A percentile compares a stretch with the other conserved stretches of the same genome.
phyloP scores from a whole-genome alignment of 2,329 filamentous ascomycete species.

The Aureobasidium sp. region DNA sequence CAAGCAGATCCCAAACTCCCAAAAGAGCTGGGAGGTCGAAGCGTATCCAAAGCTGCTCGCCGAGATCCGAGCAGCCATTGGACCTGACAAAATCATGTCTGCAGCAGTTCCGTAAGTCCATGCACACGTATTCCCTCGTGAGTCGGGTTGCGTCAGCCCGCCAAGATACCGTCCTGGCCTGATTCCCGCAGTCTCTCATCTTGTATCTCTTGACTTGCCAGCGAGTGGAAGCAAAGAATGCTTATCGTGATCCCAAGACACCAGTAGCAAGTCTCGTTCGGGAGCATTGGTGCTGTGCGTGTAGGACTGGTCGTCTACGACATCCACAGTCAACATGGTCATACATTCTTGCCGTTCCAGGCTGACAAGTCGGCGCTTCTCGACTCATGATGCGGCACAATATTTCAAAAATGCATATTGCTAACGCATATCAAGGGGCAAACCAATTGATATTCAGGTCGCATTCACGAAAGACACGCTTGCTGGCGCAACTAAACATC shows the following conservation, averaged over 20 bases:
- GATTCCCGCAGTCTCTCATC: background rate
- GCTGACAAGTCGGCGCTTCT: background rate
- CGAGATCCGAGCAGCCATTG: slow-evolving; percentile 53
- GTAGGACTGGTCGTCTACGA: background rate
- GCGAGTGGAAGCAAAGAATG: background rate
- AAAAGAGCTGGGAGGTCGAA: slow-evolving; percentile 53
- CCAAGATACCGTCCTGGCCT: background rate
- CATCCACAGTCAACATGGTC: background rate
- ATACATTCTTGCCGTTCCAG: background rate
- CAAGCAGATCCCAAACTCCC: slow-evolving; percentile 52
- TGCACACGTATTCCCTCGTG: background rate
- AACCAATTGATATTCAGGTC: slow-evolving; percentile 55
- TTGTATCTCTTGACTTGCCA: background rate
- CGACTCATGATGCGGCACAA: background rate
- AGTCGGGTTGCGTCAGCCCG: background rate
- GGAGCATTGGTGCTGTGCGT: background rate
- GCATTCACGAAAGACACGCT: slow-evolving; percentile 54
- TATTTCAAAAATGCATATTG: background rate
- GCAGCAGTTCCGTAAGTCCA: slow-evolving; percentile 52
- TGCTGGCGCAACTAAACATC: slow-evolving; percentile 50
- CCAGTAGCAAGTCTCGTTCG: background rate
- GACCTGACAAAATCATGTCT: slow-evolving; percentile 53
- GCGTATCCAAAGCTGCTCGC: slow-evolving; percentile 56
- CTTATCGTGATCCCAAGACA: background rate
- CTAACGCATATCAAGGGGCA: slow-evolving; percentile 31